Conservation (phyloP, 23 red algal species). For the Gracilariopsis chorda region DNA sequence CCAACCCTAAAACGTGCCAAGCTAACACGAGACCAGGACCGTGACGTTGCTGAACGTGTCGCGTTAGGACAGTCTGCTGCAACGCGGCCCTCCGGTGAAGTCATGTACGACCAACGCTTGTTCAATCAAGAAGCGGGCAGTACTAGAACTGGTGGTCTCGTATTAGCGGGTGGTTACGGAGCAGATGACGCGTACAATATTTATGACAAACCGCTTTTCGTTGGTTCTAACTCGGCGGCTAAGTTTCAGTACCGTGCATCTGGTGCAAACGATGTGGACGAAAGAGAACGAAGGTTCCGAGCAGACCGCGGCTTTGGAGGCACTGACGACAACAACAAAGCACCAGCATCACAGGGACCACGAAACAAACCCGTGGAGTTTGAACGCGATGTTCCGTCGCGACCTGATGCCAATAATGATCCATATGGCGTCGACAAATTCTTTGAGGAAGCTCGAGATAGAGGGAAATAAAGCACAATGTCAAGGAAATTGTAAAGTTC, state of each 20-base stretch:
- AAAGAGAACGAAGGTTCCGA: slow-evolving; percentile 4
- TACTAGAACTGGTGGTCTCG: not conserved
- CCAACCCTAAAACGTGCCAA: slow-evolving; percentile 53
- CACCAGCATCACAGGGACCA: not conserved
- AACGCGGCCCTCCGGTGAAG: slow-evolving; percentile 38
- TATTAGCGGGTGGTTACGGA: slow-evolving; percentile 68
- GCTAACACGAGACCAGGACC: slow-evolving; percentile 62
- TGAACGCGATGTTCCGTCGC: slow-evolving; percentile 52
- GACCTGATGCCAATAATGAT: slow-evolving; percentile 28
- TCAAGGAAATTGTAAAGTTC: no score
- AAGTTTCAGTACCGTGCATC: slow-evolving; percentile 25
- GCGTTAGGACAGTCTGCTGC: slow-evolving; percentile 52
- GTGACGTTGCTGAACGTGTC: slow-evolving; percentile 70
- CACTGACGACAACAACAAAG: not conserved
- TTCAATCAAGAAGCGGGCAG: slow-evolving; percentile 61
- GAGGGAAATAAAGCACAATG: not conserved
- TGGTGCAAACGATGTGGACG: not conserved
- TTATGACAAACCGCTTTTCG: slow-evolving; percentile 80
- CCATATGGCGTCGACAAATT: slow-evolving; percentile 78
- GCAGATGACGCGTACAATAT: slow-evolving; percentile 84
- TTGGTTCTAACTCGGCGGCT: slow-evolving; percentile 37
- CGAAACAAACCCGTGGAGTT: slow-evolving; percentile 85
- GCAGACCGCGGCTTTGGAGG: slow-evolving; percentile 11
- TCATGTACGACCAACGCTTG: slow-evolving; percentile 83
- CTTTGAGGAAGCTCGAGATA: slow-evolving; percentile 29